phyloP scores from a whole-genome alignment of 179 eudicot species.

The Silene coronaria region DNA sequence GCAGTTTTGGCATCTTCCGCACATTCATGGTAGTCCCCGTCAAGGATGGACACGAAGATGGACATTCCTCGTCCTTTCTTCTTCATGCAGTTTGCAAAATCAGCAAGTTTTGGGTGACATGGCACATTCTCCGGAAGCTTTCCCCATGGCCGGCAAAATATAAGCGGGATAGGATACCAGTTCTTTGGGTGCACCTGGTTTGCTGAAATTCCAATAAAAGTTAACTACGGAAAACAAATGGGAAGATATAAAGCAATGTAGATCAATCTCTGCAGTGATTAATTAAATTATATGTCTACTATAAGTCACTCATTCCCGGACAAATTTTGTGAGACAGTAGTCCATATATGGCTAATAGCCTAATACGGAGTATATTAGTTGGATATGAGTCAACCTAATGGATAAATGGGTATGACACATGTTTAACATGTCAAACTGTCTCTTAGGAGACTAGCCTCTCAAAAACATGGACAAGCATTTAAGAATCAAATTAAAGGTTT shows the following conservation, averaged over 20 bases:
- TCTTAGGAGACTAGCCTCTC: background rate
- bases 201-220: constrained; percentile 43
- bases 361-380: too few relatives aligned
- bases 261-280: background rate
- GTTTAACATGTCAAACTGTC: background rate
- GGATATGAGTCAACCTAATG: too few relatives aligned
- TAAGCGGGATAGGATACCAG: constrained; percentile 95
- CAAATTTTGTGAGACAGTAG: background rate
- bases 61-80: constrained; percentile 99
- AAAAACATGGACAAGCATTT: background rate
- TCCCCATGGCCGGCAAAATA: constrained; percentile 99
- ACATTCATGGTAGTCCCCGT: constrained; percentile 81
- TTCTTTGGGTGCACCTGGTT: constrained; percentile 95
- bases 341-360: background rate
- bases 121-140: constrained; percentile 96
- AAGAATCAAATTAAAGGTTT: too few relatives aligned
- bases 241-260: background rate
- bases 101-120: constrained; percentile 97
- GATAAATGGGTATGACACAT: background rate
- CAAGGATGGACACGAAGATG: constrained; percentile 78
- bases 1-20: constrained; percentile 93
- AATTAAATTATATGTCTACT: background rate
- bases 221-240: background rate
- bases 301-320: background rate
- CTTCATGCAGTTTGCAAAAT: constrained; percentile 97